phyloP scores from a whole-genome alignment of 257 asterid species.

The Nicotiana tabacum region DNA sequence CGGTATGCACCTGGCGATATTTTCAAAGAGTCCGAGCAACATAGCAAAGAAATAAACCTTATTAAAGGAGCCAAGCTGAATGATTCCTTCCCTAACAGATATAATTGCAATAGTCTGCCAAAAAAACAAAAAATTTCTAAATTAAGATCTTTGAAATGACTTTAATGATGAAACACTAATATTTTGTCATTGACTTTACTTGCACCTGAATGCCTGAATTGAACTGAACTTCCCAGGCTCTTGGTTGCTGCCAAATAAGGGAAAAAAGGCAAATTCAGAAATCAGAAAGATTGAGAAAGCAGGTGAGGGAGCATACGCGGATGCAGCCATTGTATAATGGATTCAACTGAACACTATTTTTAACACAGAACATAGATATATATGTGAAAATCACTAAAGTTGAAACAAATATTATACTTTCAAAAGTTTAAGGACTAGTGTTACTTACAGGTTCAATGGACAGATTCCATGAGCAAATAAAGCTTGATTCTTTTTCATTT shows the following conservation, averaged over 20 bases:
- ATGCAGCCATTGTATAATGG: background rate
- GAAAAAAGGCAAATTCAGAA: background rate
- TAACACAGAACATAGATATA: background rate
- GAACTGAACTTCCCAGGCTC: conserved; percentile 84
- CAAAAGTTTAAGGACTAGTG: background rate
- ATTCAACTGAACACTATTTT: background rate
- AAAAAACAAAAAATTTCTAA: conserved; percentile 7
- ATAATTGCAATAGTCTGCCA: conserved; percentile 71
- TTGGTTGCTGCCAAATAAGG: conserved; percentile 51
- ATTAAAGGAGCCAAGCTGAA: conserved; percentile 77
- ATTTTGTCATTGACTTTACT: background rate
- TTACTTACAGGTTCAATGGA: conserved; percentile 60
- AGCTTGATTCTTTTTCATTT: conserved; percentile 47
- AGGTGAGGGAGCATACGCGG: background rate
- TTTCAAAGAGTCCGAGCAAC: too few species aligned
- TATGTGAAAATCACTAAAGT: background rate
- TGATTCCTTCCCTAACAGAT: conserved; percentile 69
- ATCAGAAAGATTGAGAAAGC: background rate
- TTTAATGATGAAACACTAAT: background rate
- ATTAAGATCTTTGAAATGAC: background rate
- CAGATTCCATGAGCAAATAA: conserved; percentile 63
- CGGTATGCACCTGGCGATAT: too few species aligned
- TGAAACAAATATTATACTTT: background rate
- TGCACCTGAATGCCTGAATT: conserved; percentile 76
- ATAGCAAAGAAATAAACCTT: conserved; percentile 31